Evolutionary conservation across 2,329 filamentous ascomycete genomes (phyloP).

Genomic region (Curvularia eragrostidis): DNA sequence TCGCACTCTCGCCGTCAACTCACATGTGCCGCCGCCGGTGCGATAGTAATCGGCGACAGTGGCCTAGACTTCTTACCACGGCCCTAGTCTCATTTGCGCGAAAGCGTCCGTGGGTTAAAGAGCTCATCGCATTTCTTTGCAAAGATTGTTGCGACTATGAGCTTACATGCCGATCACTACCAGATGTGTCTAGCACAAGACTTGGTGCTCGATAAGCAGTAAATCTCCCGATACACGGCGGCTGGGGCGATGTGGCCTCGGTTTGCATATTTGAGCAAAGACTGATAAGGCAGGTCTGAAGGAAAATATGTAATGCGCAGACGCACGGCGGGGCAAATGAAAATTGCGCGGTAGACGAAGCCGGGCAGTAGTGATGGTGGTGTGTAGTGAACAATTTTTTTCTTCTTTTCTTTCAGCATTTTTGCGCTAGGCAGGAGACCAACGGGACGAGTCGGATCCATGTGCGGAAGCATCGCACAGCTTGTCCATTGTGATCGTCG

Average conservation of each 20-base stretch:
- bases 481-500: constrained; percentile 42
- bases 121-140: constrained; percentile 18
- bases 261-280: background rate
- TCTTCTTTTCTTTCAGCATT: constrained; percentile 22
- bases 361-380: constrained; percentile 2
- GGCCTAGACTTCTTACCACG: constrained; percentile 13
- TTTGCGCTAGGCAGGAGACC: constrained; percentile 24
- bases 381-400: constrained; percentile 2
- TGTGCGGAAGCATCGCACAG: constrained; percentile 38
- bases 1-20: constrained; percentile 1
- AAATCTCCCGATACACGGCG: constrained; percentile 6
- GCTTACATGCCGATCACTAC: constrained; percentile 35
- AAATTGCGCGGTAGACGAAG: constrained; percentile 18
- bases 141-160: constrained; percentile 28
- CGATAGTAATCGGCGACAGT: constrained; percentile 3
- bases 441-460: constrained; percentile 45
- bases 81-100: constrained; percentile 22
- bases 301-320: constrained; percentile 3
- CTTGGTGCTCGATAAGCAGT: constrained; percentile 6
- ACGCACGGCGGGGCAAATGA: constrained; percentile 23
- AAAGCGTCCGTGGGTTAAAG: constrained; percentile 19
- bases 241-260: background rate
- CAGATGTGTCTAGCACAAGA: constrained; percentile 34
- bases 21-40: constrained; percentile 9
- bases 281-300: constrained; percentile 2